phyloP scores from a whole-genome alignment of 768 basidiomycete species.

The Rhodotorula graminis region DNA sequence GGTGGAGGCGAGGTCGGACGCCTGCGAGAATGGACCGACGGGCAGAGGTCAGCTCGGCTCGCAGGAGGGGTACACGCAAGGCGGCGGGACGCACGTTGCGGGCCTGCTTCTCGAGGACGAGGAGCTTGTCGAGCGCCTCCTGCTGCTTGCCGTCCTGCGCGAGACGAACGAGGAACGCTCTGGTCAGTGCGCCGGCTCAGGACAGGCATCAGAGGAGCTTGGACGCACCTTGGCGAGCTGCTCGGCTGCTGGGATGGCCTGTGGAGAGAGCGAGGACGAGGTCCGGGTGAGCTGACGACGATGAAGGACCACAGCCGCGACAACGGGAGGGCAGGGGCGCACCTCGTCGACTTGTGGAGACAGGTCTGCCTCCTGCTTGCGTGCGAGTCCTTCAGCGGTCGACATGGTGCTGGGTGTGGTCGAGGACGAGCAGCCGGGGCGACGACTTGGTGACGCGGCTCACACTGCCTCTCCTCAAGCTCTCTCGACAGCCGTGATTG shows the following conservation, averaged over 20 bases:
- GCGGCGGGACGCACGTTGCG: constrained; percentile 67
- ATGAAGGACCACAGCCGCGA: not conserved
- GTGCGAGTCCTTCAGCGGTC: not conserved
- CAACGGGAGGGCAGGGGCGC: not conserved
- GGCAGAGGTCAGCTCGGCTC: no score
- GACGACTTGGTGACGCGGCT: not conserved
- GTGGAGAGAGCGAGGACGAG: not conserved
- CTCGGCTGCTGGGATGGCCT: constrained; percentile 32
- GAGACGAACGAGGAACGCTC: not conserved
- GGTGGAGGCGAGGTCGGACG: constrained; percentile 88
- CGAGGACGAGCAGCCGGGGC: not conserved
- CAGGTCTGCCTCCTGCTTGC: constrained; percentile 34
- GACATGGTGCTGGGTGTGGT: constrained; percentile 8
- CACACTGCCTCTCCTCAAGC: not conserved
- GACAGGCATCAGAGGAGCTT: rapidly evolving
- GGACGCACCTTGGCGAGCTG: constrained; percentile 23
- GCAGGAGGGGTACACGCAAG: no score
- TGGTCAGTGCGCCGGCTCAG: not conserved
- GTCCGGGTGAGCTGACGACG: not conserved
- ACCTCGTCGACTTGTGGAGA: constrained; percentile 36
- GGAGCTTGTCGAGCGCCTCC: constrained; percentile 82
- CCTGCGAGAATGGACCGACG: no score
- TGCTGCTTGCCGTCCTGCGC: constrained; percentile 65
- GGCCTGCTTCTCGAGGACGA: constrained; percentile 87
- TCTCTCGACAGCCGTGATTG: not conserved